phyloP scores from a whole-genome alignment of 768 basidiomycete species.

The Phylloporus sp. region DNA sequence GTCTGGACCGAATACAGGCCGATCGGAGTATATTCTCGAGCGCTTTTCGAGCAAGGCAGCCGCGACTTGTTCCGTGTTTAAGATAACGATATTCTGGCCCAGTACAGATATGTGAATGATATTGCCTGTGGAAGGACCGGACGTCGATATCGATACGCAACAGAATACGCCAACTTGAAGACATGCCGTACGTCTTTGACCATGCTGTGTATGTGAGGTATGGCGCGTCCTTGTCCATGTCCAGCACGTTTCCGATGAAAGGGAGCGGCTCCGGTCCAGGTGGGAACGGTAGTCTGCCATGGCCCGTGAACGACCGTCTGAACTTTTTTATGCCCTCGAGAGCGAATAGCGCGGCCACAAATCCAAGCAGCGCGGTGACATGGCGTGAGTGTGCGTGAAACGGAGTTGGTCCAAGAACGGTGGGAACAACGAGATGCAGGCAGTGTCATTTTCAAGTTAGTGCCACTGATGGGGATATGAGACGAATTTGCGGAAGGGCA shows the following conservation, averaged over 20 bases:
- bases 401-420: too few species aligned
- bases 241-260: too few species aligned
- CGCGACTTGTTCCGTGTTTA: conserved; percentile 41
- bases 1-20: too few species aligned
- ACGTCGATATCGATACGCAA: neutral
- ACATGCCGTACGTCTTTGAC: neutral
- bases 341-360: conserved; percentile 1
- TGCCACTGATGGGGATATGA: too few species aligned
- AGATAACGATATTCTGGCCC: conserved; percentile 43
- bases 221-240: neutral
- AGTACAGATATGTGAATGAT: conserved; percentile 26
- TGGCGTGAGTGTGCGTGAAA: too few species aligned
- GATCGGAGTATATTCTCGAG: neutral
- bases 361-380: too few species aligned
- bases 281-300: conserved; percentile 3
- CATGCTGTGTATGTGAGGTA: neutral
- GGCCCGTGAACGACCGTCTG: neutral
- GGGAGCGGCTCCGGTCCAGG: too few species aligned
- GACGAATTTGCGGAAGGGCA: too few species aligned
- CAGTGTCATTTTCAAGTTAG: too few species aligned
- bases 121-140: neutral
- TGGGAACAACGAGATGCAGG: too few species aligned
- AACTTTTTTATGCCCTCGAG: neutral
- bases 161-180: neutral
- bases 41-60: neutral